phyloP scores from a whole-genome alignment of 352 stramenopile species.

The Pythium utonaiense region DNA sequence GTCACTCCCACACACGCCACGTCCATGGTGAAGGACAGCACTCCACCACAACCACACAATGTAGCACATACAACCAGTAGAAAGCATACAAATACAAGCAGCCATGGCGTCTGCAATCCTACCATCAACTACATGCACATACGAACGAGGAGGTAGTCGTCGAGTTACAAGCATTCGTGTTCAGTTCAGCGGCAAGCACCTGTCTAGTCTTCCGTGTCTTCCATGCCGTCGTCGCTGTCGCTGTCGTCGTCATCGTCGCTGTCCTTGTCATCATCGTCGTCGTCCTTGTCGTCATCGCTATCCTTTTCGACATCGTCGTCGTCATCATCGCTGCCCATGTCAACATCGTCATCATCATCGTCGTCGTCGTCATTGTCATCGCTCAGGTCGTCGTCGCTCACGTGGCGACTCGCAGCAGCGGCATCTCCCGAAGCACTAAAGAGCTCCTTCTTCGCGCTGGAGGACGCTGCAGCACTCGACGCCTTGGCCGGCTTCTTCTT shows the following conservation, averaged over 20 bases:
- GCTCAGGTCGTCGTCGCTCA: background rate
- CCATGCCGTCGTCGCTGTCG: slow-evolving; percentile 13
- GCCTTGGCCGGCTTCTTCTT: slow-evolving; percentile 11
- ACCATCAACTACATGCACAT: background rate
- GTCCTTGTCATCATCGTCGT: slow-evolving; percentile 25
- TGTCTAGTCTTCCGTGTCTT: slow-evolving; percentile 14
- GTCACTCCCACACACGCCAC: too few species aligned
- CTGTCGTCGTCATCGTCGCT: slow-evolving; percentile 28
- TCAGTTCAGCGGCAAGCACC: too few species aligned
- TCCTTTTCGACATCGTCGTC: slow-evolving; percentile 37
- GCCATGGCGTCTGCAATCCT: background rate
- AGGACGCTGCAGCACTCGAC: background rate
- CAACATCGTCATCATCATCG: slow-evolving; percentile 29
- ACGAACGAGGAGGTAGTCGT: too few species aligned
- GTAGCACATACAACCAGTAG: too few species aligned
- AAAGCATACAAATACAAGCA: background rate
- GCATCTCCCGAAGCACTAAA: slow-evolving; percentile 11
- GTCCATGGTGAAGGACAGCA: background rate
- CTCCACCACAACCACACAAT: background rate
- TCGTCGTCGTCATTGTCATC: slow-evolving; percentile 24
- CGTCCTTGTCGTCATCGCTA: slow-evolving; percentile 29
- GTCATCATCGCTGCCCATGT: slow-evolving; percentile 34
- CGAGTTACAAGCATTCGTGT: too few species aligned
- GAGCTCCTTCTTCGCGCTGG: slow-evolving; percentile 25
- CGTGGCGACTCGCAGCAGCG: background rate